Conservation (phyloP, 2,329 filamentous ascomycete species). For the Colletotrichum lupini region DNA sequence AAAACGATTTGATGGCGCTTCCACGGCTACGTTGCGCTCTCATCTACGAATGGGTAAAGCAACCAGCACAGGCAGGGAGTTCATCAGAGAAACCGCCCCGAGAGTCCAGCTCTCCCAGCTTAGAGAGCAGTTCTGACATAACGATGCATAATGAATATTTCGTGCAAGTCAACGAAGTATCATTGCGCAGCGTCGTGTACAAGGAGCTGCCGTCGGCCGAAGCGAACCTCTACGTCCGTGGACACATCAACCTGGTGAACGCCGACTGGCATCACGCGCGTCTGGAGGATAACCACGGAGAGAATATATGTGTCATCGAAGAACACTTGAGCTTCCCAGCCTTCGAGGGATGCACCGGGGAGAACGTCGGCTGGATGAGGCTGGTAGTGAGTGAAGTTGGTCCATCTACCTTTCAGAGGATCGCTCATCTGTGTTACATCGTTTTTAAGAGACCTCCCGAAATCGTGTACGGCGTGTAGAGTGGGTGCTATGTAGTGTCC, state of each 20-base stretch:
- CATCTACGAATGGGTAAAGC: not conserved
- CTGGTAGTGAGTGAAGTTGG: not conserved
- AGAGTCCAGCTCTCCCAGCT: not conserved
- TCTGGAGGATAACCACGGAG: not conserved
- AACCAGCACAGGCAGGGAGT: not conserved
- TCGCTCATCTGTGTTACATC: not conserved
- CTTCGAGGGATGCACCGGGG: not conserved
- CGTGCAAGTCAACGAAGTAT: not conserved
- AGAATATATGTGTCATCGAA: not conserved
- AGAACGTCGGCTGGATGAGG: not conserved
- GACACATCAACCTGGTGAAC: not conserved
- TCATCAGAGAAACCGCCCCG: not conserved
- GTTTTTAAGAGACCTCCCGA: not conserved
- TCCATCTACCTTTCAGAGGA: not conserved
- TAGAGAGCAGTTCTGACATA: not conserved
- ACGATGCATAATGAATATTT: not conserved
- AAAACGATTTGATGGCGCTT: not conserved
- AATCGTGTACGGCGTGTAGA: not conserved
- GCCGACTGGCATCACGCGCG: not conserved
- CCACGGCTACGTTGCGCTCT: not conserved
- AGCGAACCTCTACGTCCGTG: not conserved
- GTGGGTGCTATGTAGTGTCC: too few relatives aligned
- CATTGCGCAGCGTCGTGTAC: not conserved
- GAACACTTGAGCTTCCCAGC: not conserved
- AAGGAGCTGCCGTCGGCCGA: not conserved